Evolutionary conservation across 2,329 filamentous ascomycete species (phyloP).

Genomic region (Fusarium agapanthi): DNA sequence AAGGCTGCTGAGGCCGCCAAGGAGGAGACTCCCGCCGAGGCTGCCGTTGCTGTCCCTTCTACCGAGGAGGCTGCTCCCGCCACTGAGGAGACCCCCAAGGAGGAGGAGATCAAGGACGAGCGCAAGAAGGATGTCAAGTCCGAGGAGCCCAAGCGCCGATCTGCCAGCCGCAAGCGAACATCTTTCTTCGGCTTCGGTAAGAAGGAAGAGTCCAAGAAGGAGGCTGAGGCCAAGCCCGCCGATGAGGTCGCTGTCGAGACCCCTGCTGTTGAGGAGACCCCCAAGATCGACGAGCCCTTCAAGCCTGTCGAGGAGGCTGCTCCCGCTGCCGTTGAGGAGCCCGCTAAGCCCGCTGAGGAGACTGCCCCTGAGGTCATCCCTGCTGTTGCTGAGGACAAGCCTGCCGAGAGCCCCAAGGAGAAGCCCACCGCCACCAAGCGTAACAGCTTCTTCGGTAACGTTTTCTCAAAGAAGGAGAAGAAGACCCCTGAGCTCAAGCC

Average conservation of each 20-base stretch:
- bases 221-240: constrained; percentile 52
- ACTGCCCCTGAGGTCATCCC: constrained; percentile 48
- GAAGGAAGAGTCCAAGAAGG: constrained; percentile 59
- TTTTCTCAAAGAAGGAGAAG: constrained; percentile 66
- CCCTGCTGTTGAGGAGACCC: constrained; percentile 47
- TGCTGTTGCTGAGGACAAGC: constrained; percentile 45
- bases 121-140: constrained; percentile 58
- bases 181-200: constrained; percentile 72
- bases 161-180: constrained; percentile 70
- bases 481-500: constrained; percentile 63
- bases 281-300: constrained; percentile 65
- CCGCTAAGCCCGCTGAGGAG: constrained; percentile 47
- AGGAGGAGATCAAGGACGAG: constrained; percentile 49
- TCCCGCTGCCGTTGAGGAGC: constrained; percentile 50
- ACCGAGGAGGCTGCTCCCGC: constrained; percentile 35
- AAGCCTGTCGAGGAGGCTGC: constrained; percentile 50
- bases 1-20: constrained; percentile 48
- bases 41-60: constrained; percentile 43
- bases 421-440: constrained; percentile 60
- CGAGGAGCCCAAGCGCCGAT: constrained; percentile 69
- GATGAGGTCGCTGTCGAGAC: constrained; percentile 45
- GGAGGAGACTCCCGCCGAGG: constrained; percentile 44
- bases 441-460: constrained; percentile 63
- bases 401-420: constrained; percentile 54
- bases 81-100: constrained; percentile 48